Percentiles rank a stretch among this genome's conserved stretches.
These are phyloP conservation scores for Pseudomicrostroma phylloplanum DNA, from an alignment of 1,284 basidiomycete genomes.

Conservation along the genomic window DNA sequence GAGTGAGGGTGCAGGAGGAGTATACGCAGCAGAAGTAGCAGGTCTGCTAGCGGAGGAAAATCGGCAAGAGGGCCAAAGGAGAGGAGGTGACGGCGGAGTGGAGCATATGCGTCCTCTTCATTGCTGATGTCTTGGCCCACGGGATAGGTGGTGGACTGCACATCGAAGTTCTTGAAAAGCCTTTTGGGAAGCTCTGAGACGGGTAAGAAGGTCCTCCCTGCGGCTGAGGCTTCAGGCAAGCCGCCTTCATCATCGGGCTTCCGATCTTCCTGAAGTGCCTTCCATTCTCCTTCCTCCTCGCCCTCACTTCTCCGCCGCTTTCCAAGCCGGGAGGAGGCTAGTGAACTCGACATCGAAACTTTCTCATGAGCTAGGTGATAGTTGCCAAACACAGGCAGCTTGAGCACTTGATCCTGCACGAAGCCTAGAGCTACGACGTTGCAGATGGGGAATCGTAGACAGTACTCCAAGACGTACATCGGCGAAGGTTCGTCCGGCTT, in stretches of 20 bases:
- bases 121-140: neutral
- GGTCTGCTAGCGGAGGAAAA: neutral
- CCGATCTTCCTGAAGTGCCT: too few relatives aligned
- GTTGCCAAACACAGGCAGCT: neutral
- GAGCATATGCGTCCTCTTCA: neutral
- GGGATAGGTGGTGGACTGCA: neutral
- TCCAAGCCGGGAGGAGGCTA: too few relatives aligned
- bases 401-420: neutral
- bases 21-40: neutral
- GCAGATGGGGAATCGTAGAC: slow-evolving; percentile 10
- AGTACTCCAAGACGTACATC: slow-evolving; percentile 14
- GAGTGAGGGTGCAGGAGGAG: neutral
- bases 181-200: neutral
- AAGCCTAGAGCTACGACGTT: neutral
- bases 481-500: neutral
- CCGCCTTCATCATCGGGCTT: neutral
- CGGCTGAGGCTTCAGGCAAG: neutral
- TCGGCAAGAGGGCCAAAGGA: neutral
- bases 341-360: neutral
- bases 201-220: neutral
- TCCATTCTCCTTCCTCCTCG: neutral
- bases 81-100: neutral
- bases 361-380: neutral
- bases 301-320: neutral
- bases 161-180: neutral